Evolutionary conservation across 768 basidiomycete genomes (phyloP).

Genomic region (Rhodocollybia butyracea): DNA sequence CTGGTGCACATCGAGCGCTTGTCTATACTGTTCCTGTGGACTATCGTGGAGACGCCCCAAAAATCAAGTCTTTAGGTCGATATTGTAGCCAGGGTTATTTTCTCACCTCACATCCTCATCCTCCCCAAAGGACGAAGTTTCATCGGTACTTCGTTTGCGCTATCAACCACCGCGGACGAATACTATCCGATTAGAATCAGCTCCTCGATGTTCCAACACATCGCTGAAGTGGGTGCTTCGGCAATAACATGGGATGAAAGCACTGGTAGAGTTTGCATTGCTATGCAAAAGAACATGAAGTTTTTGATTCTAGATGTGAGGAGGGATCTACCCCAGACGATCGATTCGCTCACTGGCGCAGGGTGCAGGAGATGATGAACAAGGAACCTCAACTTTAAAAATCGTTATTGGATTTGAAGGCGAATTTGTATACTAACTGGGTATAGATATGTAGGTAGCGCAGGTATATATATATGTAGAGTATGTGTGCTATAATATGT

Average conservation of each 20-base stretch:
- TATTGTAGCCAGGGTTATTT: conserved; percentile 7
- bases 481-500: no score
- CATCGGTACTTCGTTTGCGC: conserved; percentile 20
- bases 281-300: conserved; percentile 31
- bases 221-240: conserved; percentile 31
- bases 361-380: conserved; percentile 28
- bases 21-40: conserved; percentile 32
- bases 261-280: conserved; percentile 56
- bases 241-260: conserved; percentile 66
- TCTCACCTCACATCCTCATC: background rate
- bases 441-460: no score
- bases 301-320: conserved; percentile 52
- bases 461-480: no score
- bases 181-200: conserved; percentile 12
- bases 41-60: conserved; percentile 29
- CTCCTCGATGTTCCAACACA: conserved; percentile 10
- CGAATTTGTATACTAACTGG: no score
- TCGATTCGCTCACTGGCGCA: conserved; percentile 28
- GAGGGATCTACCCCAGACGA: conserved; percentile 21
- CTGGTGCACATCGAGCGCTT: conserved; percentile 42
- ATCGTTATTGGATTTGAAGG: no score
- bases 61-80: conserved; percentile 14
- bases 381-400: no score
- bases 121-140: conserved; percentile 13
- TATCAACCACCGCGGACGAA: conserved; percentile 14